A percentile compares a stretch with the other conserved stretches of the same genome.
Conservation (phyloP, 1,284 basidiomycete species). For the Sporisorium iseilematis-ciliati region DNA sequence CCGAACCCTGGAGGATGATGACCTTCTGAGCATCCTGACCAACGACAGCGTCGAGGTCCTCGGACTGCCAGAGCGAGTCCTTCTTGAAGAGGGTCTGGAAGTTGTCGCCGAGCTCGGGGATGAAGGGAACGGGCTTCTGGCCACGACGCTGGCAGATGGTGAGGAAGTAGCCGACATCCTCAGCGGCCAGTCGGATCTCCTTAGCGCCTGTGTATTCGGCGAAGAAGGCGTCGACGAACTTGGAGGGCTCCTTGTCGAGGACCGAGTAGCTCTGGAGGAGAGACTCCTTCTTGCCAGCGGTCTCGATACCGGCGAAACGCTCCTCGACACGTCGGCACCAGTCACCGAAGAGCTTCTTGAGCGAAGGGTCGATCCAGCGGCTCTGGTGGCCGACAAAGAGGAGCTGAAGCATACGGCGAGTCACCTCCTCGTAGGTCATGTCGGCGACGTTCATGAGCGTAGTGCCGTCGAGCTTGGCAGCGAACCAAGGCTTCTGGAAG, state of each 20-base stretch:
- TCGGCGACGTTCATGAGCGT: conserved; percentile 84
- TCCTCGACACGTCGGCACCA: conserved; percentile 94
- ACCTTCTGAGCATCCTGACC: conserved; percentile 94
- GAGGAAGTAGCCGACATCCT: conserved; percentile 95
- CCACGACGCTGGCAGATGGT: conserved; percentile 92
- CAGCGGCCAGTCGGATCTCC: conserved; percentile 88
- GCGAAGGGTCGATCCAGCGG: conserved; percentile 93
- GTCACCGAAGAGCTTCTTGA: conserved; percentile 94
- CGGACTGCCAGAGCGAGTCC: conserved; percentile 97
- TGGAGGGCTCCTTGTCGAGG: conserved; percentile 81
- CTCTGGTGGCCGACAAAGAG: conserved; percentile 92
- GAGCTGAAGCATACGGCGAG: conserved; percentile 87
- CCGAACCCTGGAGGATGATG: conserved; percentile 95
- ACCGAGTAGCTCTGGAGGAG: conserved; percentile 81
- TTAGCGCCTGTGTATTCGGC: conserved; percentile 82
- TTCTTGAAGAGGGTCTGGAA: conserved; percentile 81
- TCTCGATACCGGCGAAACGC: conserved; percentile 74
- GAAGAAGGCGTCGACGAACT: conserved; percentile 87
- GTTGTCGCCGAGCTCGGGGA: conserved; percentile 87
- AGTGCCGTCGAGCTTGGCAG: conserved; percentile 72
- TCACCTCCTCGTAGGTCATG: conserved; percentile 98
- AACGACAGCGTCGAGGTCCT: conserved; percentile 98
- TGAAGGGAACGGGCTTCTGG: conserved; percentile 98
- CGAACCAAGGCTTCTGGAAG: conserved; percentile 80
- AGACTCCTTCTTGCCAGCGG: conserved; percentile 58